These are phyloP conservation scores for Cryptosporidium sp. DNA, from an alignment of 169 alveolate genomes.

Conservation along the genomic window DNA sequence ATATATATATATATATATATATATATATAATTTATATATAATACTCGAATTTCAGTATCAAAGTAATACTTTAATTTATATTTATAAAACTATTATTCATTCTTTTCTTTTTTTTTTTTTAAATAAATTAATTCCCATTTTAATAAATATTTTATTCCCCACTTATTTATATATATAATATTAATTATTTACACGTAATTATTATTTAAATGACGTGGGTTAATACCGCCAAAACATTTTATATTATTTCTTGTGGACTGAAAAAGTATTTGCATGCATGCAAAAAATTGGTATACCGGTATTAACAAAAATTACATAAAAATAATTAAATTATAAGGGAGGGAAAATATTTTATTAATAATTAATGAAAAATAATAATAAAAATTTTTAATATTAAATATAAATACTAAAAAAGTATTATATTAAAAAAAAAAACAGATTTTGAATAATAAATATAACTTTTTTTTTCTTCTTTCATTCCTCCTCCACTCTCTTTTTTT, in stretches of 20 bases:
- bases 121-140: no score
- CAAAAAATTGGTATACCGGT: conserved; percentile 25
- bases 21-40: no score
- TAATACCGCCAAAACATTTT: background rate
- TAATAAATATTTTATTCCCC: no score
- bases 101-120: background rate
- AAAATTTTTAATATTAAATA: background rate
- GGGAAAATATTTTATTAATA: background rate
- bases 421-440: background rate
- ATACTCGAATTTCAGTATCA: conserved; percentile 1
- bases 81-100: background rate
- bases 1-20: no score
- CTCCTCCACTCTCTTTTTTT: no score
- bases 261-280: conserved; percentile 47
- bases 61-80: background rate
- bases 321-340: conserved; percentile 5
- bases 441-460: background rate
- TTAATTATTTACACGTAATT: background rate
- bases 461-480: no score
- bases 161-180: no score
- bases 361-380: background rate
- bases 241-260: conserved; percentile 7
- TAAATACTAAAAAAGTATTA: background rate
- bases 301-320: background rate
- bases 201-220: background rate